Evolutionary conservation across 306 rosid species (phyloP).

Genomic region (Gillenia trifoliata): DNA sequence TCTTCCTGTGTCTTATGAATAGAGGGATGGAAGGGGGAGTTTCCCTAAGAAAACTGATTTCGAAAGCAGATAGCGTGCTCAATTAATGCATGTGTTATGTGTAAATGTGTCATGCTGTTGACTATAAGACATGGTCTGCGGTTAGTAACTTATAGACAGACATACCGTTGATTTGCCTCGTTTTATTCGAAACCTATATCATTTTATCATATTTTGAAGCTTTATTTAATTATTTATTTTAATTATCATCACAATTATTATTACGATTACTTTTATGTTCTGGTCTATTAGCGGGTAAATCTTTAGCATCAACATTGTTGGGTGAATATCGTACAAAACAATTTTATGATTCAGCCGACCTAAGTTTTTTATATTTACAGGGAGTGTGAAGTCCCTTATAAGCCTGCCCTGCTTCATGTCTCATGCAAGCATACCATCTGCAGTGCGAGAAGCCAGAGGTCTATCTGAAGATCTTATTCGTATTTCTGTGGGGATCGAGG

Average conservation of each 20-base stretch:
- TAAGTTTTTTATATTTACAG: slow-evolving; percentile 31
- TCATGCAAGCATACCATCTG: slow-evolving; percentile 80
- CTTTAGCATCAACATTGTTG: background rate
- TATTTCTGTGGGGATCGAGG: slow-evolving; percentile 84
- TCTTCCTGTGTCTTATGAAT: background rate
- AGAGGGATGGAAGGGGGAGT: background rate
- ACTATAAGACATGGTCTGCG: background rate
- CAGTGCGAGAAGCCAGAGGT: slow-evolving; percentile 77
- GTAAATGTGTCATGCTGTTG: background rate
- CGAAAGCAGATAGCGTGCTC: background rate
- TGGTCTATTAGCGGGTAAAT: background rate
- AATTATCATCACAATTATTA: background rate
- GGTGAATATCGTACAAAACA: background rate
- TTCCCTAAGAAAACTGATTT: background rate
- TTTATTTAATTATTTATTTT: too few species aligned
- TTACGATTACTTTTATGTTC: background rate
- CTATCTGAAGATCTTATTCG: slow-evolving; percentile 79
- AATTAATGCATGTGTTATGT: background rate
- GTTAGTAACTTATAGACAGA: too few species aligned
- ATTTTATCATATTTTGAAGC: background rate
- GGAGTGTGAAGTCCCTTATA: slow-evolving; percentile 89
- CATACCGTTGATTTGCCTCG: too few species aligned
- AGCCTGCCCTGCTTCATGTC: slow-evolving; percentile 86
- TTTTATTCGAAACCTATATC: background rate
- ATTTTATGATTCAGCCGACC: background rate